Percentiles rank a stretch among this genome's conserved stretches.
phyloP scores from a whole-genome alignment of 2,329 filamentous ascomycete species.

The Passalora sequoiae region DNA sequence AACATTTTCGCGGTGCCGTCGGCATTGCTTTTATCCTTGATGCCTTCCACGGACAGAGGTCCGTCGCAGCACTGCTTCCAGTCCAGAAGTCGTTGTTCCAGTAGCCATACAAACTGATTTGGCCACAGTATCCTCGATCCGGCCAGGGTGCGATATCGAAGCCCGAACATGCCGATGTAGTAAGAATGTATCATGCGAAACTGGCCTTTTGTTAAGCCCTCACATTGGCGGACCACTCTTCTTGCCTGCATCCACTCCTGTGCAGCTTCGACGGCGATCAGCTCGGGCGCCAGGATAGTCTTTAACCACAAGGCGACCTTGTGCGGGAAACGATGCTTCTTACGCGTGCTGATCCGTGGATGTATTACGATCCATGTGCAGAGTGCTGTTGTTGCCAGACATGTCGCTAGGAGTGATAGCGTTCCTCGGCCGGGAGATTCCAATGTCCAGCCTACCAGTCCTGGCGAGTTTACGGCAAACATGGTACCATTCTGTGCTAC shows the following conservation, averaged over 20 bases:
- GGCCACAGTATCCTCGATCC: slow-evolving; percentile 33
- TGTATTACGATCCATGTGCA: slow-evolving; percentile 37
- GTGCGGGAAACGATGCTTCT: slow-evolving; percentile 18
- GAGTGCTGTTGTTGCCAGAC: slow-evolving; percentile 33
- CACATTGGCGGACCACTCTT: slow-evolving; percentile 28
- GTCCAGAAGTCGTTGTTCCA: slow-evolving; percentile 27
- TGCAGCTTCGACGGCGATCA: slow-evolving; percentile 34
- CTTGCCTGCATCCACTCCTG: slow-evolving; percentile 35
- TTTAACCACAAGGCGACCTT: slow-evolving; percentile 32
- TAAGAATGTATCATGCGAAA: slow-evolving; percentile 32
- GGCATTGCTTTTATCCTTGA: slow-evolving; percentile 35
- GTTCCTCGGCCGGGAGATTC: slow-evolving; percentile 33
- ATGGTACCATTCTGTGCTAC: background rate
- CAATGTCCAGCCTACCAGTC: slow-evolving; percentile 30
- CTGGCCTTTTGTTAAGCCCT: slow-evolving; percentile 21
- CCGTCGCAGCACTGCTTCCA: slow-evolving; percentile 29
- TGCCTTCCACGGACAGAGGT: slow-evolving; percentile 27
- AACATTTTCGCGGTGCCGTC: slow-evolving; percentile 31
- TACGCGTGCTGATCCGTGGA: slow-evolving; percentile 31
- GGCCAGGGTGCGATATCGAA: slow-evolving; percentile 27
- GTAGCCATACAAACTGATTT: slow-evolving; percentile 33
- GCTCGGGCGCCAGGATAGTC: slow-evolving; percentile 34
- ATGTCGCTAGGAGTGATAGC: slow-evolving; percentile 31
- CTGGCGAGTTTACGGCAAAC: background rate
- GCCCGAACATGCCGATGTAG: slow-evolving; percentile 35